Evolutionary conservation across 257 asterid genomes (phyloP).

Genomic region (Misopates orontium): DNA sequence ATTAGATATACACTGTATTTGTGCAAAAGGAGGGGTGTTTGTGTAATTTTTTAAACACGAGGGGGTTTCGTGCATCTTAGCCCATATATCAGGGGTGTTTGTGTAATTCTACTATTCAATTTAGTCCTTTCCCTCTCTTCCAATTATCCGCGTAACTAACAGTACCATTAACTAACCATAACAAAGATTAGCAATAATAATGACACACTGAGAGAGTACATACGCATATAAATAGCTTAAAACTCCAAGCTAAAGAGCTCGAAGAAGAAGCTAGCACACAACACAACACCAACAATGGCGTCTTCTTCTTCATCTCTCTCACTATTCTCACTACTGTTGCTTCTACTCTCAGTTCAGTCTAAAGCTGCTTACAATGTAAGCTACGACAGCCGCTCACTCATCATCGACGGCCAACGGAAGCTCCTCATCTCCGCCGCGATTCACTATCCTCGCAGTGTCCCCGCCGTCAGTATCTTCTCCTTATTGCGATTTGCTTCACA

Average conservation of each 20-base stretch:
- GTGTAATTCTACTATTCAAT: too few relatives aligned
- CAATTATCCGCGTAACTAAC: too few relatives aligned
- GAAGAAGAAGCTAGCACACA: neutral
- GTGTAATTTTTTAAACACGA: too few relatives aligned
- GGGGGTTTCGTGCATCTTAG: too few relatives aligned
- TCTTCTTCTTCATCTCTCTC: neutral
- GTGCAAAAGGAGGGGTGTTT: too few relatives aligned
- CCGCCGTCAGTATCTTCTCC: slow-evolving; percentile 51
- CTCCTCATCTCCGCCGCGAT: slow-evolving; percentile 84
- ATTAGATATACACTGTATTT: too few relatives aligned
- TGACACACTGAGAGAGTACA: too few relatives aligned
- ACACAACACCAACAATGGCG: neutral
- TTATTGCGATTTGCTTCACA: neutral
- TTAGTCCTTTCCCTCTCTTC: too few relatives aligned
- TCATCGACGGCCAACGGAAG: slow-evolving; percentile 80
- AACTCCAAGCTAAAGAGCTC: neutral
- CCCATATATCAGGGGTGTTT: too few relatives aligned
- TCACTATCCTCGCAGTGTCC: slow-evolving; percentile 96
- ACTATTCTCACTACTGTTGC: neutral
- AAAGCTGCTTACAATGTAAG: slow-evolving; percentile 53
- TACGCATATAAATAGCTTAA: neutral
- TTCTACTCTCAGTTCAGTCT: slow-evolving; percentile 2
- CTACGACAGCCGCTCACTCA: slow-evolving; percentile 77
- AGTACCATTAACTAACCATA: too few relatives aligned
- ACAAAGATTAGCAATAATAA: neutral